phyloP scores from a whole-genome alignment of 176 grass and related monocot genomes.

The Tuctoria greenei region DNA sequence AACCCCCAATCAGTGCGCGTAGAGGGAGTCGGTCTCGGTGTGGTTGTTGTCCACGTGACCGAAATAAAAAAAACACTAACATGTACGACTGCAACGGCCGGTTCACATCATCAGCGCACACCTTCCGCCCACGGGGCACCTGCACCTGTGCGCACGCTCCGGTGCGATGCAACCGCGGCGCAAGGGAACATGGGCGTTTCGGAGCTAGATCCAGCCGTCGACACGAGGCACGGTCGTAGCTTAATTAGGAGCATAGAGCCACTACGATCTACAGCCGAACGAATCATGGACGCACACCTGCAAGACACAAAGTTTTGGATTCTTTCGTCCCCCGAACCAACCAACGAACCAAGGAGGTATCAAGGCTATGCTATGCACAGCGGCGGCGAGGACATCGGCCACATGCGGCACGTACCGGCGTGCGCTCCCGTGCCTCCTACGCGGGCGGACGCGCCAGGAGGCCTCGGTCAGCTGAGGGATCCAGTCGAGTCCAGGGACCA shows the following conservation, averaged over 20 bases:
- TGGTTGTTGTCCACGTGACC: too few relatives aligned
- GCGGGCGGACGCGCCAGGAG: constrained; percentile 5
- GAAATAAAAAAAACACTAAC: too few relatives aligned
- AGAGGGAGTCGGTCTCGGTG: too few relatives aligned
- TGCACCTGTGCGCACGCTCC: neutral
- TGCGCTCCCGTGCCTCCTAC: constrained; percentile 12
- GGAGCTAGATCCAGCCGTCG: neutral
- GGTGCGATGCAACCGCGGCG: constrained; percentile 2
- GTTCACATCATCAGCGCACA: neutral
- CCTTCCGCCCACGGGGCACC: neutral
- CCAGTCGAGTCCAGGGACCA: neutral
- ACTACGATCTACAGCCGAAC: neutral
- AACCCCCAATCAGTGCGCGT: too few relatives aligned
- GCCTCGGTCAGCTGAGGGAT: neutral
- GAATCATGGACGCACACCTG: neutral
- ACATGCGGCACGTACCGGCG: neutral
- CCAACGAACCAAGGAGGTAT: neutral
- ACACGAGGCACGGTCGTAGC: neutral
- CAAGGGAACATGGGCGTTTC: constrained; percentile 24
- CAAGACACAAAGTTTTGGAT: neutral
- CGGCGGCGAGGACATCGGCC: constrained; percentile 1
- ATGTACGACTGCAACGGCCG: neutral
- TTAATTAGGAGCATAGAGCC: neutral
- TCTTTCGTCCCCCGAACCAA: neutral
- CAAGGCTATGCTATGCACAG: neutral